Percentiles rank a stretch among this genome's conserved stretches.
These are phyloP conservation scores for Nicotiana tomentosiformis DNA, from an alignment of 257 asterid genomes.

Conservation along the genomic window DNA sequence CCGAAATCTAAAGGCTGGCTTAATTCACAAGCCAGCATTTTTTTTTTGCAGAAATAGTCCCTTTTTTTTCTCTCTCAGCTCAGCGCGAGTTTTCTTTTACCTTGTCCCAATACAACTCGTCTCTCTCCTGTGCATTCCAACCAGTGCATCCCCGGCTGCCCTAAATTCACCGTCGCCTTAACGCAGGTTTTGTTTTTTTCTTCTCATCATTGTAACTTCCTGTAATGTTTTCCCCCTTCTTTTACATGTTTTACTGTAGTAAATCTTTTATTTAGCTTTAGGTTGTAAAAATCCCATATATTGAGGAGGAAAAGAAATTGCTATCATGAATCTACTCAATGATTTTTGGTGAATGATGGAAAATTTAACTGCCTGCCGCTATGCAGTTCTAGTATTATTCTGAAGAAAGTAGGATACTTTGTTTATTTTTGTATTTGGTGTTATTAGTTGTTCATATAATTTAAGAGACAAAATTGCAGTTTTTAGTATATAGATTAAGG, in stretches of 20 bases:
- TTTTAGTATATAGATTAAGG: neutral
- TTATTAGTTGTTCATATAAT: neutral
- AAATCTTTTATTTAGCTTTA: neutral
- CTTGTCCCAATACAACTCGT: neutral
- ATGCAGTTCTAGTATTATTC: neutral
- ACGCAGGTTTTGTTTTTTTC: neutral
- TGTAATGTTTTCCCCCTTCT: neutral
- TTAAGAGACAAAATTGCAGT: neutral
- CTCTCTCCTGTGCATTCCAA: neutral
- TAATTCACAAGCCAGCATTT: neutral
- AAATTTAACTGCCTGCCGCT: neutral
- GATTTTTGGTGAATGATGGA: neutral
- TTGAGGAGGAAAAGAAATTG: neutral
- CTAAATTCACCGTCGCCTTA: neutral
- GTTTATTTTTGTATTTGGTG: neutral
- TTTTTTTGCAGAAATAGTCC: neutral
- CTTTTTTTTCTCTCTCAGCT: neutral
- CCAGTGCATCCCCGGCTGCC: neutral
- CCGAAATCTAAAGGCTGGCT: constrained; percentile 2
- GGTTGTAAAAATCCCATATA: neutral
- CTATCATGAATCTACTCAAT: neutral
- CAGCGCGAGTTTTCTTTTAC: neutral
- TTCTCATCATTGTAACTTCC: neutral
- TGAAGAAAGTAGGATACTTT: neutral
- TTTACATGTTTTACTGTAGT: neutral